Conservation (phyloP, 2,329 filamentous ascomycete genomes). For the Bimuria novae-zelandiae region DNA sequence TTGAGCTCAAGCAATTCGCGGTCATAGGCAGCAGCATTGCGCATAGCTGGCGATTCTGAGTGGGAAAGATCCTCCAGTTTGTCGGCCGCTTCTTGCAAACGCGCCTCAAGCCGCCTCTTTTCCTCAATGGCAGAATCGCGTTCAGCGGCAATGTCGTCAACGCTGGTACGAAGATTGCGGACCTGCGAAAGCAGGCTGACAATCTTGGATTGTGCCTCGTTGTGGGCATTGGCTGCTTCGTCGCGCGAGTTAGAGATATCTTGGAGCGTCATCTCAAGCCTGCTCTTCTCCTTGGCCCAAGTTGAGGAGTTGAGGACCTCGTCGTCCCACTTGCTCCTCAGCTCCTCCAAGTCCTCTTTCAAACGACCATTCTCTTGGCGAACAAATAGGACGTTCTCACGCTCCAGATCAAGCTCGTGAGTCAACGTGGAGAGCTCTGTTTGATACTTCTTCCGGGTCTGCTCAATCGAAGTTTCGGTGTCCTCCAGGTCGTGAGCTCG, state of each 20-base stretch:
- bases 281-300: conserved; percentile 96
- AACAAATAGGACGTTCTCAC: conserved; percentile 85
- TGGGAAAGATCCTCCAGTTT: conserved; percentile 86
- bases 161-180: conserved; percentile 76
- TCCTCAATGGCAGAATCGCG: conserved; percentile 83
- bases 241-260: conserved; percentile 91
- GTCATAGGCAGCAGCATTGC: conserved; percentile 86
- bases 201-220: conserved; percentile 91
- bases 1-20: conserved; percentile 89
- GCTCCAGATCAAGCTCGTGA: conserved; percentile 89
- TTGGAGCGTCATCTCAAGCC: conserved; percentile 85
- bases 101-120: conserved; percentile 85
- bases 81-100: conserved; percentile 83
- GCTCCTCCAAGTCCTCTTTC: conserved; percentile 93
- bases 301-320: conserved; percentile 97
- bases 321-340: conserved; percentile 96
- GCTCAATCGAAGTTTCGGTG: conserved; percentile 93
- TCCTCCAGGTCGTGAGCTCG: conserved; percentile 96
- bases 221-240: conserved; percentile 90
- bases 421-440: conserved; percentile 86
- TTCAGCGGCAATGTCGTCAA: conserved; percentile 85
- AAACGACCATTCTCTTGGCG: conserved; percentile 83
- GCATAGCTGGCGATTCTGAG: conserved; percentile 83
- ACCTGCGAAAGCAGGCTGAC: conserved; percentile 90
- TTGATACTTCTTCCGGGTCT: conserved; percentile 97